Evolutionary conservation across 306 rosid species (phyloP).

Genomic region (Quillaja saponaria): DNA sequence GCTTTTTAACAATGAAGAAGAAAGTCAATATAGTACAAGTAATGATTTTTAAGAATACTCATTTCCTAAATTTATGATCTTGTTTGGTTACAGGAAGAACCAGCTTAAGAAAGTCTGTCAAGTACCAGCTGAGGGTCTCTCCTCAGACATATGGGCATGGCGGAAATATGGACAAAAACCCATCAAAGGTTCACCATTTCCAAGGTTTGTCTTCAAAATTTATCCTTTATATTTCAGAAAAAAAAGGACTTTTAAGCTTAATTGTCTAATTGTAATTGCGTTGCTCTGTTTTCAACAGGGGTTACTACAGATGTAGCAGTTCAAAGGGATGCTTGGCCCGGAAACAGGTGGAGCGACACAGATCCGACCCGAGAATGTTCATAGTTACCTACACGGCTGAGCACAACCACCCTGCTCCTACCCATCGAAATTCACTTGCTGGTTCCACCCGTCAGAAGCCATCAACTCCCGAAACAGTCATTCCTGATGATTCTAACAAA

Average conservation of each 20-base stretch:
- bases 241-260: neutral
- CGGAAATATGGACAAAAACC: conserved; percentile 97
- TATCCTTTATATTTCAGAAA: neutral
- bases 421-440: conserved; percentile 67
- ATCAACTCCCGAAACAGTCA: conserved; percentile 13
- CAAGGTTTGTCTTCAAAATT: conserved; percentile 53
- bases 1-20: neutral
- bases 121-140: conserved; percentile 80
- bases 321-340: conserved; percentile 81
- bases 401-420: conserved; percentile 71
- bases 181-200: conserved; percentile 96
- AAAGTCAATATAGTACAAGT: neutral
- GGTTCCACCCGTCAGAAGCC: conserved; percentile 66
- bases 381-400: conserved; percentile 64
- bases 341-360: conserved; percentile 63
- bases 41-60: conserved; percentile 26
- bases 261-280: neutral
- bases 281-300: conserved; percentile 52
- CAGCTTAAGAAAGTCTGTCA: conserved; percentile 85
- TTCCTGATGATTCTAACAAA: conserved; percentile 21
- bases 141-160: conserved; percentile 99
- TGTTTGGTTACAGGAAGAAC: conserved; percentile 62
- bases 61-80: conserved; percentile 14
- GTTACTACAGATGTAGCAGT: conserved; percentile 94
- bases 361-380: conserved; percentile 68